Percentiles rank a stretch among this genome's conserved stretches.
Evolutionary conservation across 108 stramenopile species (phyloP).

Genomic region (Parietichytrium sp.): DNA sequence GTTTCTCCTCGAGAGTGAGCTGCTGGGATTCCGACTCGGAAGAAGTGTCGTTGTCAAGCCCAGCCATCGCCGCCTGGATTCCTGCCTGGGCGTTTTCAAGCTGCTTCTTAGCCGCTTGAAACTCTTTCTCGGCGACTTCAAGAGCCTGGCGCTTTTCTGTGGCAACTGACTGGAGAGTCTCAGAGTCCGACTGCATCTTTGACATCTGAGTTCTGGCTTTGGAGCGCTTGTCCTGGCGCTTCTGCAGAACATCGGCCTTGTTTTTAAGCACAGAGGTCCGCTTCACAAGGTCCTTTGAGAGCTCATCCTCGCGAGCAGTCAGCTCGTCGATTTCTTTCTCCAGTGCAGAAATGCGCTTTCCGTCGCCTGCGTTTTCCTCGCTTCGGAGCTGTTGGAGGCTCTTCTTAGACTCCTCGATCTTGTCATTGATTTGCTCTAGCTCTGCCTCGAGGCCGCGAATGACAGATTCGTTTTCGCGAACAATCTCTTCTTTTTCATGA

Average conservation of each 20-base stretch:
- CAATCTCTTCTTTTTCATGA: constrained; percentile 37
- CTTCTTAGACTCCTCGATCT: constrained; percentile 65
- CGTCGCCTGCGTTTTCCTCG: not conserved
- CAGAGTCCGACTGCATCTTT: no score
- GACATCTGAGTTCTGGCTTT: constrained; percentile 64
- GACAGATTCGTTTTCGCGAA: constrained; percentile 56
- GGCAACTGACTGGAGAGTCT: no score
- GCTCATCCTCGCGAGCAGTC: constrained; percentile 70
- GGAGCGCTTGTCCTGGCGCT: constrained; percentile 70
- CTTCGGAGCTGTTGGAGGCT: not conserved
- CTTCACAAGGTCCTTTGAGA: constrained; percentile 90
- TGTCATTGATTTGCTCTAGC: constrained; percentile 52
- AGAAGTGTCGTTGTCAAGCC: constrained; percentile 72
- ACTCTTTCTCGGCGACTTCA: constrained; percentile 47
- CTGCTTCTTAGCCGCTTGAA: constrained; percentile 66
- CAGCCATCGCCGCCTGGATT: constrained; percentile 83
- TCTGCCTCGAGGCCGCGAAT: constrained; percentile 50
- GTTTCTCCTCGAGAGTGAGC: constrained; percentile 65
- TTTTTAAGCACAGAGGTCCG: constrained; percentile 76
- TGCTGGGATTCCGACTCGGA: constrained; percentile 78
- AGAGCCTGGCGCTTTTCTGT: no score
- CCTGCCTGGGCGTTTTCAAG: constrained; percentile 62
- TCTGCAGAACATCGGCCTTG: constrained; percentile 64
- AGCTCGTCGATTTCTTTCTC: constrained; percentile 59
- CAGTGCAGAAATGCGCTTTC: constrained; percentile 68